phyloP scores from a whole-genome alignment of 2,329 filamentous ascomycete genomes.

The Sclerotinia spermophila region DNA sequence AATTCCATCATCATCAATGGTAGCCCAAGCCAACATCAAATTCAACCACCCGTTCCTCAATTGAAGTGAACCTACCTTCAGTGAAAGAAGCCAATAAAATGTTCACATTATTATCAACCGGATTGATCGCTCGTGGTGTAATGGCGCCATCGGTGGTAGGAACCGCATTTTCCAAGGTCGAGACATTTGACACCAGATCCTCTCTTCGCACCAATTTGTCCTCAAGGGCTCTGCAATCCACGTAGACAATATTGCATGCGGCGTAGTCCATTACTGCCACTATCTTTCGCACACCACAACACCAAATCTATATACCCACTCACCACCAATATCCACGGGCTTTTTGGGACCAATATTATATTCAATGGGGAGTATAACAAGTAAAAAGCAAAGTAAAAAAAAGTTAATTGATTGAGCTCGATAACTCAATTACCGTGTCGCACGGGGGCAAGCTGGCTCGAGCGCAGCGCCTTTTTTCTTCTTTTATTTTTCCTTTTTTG shows the following conservation, averaged over 20 bases:
- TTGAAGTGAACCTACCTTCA: slow-evolving; percentile 40
- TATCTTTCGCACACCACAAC: slow-evolving; percentile 32
- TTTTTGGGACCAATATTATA: slow-evolving; percentile 14
- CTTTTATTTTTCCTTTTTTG: no score
- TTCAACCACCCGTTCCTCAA: slow-evolving; percentile 15
- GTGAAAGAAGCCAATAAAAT: slow-evolving; percentile 49
- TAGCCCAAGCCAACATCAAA: slow-evolving; percentile 16
- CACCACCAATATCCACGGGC: slow-evolving; percentile 25
- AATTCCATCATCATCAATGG: slow-evolving; percentile 17
- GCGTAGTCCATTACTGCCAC: slow-evolving; percentile 41
- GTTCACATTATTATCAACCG: slow-evolving; percentile 47
- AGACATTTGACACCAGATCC: slow-evolving; percentile 33
- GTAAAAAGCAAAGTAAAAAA: not conserved
- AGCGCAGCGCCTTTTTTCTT: not conserved
- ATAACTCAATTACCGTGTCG: not conserved
- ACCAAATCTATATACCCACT: slow-evolving; percentile 27
- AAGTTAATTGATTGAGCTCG: slow-evolving; percentile 8
- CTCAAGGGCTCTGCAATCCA: slow-evolving; percentile 41
- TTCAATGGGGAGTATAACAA: slow-evolving; percentile 8
- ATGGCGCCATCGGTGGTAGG: slow-evolving; percentile 21
- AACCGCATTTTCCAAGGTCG: slow-evolving; percentile 26
- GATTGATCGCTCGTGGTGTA: slow-evolving; percentile 29
- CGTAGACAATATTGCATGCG: slow-evolving; percentile 44
- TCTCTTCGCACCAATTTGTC: slow-evolving; percentile 39
- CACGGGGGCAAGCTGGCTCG: slow-evolving; percentile 9